Evolutionary conservation across 1,284 basidiomycete genomes (phyloP), one percentile per base, ranked within the genome.

Genomic region (Pseudozyma tsukubaensis): DNA sequence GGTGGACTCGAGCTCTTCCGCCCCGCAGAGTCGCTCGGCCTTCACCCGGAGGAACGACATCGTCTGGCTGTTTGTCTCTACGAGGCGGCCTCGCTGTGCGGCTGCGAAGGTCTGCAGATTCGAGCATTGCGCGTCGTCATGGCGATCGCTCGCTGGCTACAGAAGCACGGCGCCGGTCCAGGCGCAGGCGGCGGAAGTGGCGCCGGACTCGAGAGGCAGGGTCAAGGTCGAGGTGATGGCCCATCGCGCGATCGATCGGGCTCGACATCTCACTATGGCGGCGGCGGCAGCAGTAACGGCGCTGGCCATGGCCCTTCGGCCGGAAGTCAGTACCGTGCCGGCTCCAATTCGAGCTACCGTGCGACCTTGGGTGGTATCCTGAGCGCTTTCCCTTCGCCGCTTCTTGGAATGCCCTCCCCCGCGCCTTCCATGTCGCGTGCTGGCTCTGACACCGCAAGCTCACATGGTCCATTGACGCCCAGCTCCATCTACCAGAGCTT

Each of bases 41-140:
- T 73, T 16, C 62, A 72, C 24, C 59, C 80, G 12, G 89, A 91
- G 36, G 89, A 92, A 16, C 85, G 97, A 24, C 92, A 91, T 43
- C 92, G 90, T 9, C 92, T 91, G 9, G 92, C 92, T 13, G 92
- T 95, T 10, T 92, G 92, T 43, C 91, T 97, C 29, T 95, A 96
- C 83, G 94, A 96, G 83, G 93, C 96, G 7, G 94, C 94, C 6
- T 94, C 94, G 1, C 87, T 97, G 10, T 94, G 94, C 81, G 92
- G 90, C 76, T 92, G 92, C 84, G 89, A 92, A 74, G 92, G 91
- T 78, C 86, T 97, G 56, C 93, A 96, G 81, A 94, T 96, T 75
- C 88, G 94, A 89, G 78, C 81, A 3, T 56, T 82, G 24, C 57
- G 80, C 16, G 72, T 70, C 40, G 76, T 80, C 44, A 79, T 82